These are phyloP conservation scores for Suhomyces sp. DNA, from an alignment of 805 yeast genomes.

Conservation along the genomic window DNA sequence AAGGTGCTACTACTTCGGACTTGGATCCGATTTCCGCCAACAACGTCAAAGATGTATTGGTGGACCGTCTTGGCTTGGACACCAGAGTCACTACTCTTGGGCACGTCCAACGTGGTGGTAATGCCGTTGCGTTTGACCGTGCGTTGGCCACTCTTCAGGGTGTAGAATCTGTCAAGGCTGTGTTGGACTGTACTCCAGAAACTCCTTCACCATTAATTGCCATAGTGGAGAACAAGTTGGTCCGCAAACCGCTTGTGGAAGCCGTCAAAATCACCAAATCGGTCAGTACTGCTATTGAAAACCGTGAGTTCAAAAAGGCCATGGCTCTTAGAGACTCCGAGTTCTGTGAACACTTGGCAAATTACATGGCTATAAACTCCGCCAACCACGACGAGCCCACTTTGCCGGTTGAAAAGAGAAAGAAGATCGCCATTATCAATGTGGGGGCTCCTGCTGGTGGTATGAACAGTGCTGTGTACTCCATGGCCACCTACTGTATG, in stretches of 20 bases:
- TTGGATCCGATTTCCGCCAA: conserved; percentile 77
- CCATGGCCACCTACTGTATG: conserved; percentile 86
- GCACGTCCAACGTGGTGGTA: conserved; percentile 98
- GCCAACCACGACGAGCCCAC: conserved; percentile 61
- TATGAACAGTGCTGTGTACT: conserved; percentile 85
- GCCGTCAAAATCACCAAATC: conserved; percentile 83
- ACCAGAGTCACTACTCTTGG: conserved; percentile 95
- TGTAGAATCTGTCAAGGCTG: conserved; percentile 95
- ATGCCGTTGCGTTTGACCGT: conserved; percentile 95
- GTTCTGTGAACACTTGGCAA: conserved; percentile 73
- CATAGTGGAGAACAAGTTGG: conserved; percentile 80
- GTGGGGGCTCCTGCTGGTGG: conserved; percentile 99
- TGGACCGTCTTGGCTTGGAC: conserved; percentile 75
- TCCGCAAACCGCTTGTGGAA: conserved; percentile 80
- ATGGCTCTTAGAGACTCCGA: conserved; percentile 85
- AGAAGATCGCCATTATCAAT: conserved; percentile 80
- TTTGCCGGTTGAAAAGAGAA: conserved; percentile 54
- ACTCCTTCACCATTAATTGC: conserved; percentile 96
- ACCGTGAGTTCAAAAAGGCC: conserved; percentile 80
- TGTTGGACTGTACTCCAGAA: conserved; percentile 79
- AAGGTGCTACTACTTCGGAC: conserved; percentile 88
- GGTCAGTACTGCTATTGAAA: conserved; percentile 86
- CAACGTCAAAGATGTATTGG: conserved; percentile 78
- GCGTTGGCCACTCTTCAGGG: conserved; percentile 92
- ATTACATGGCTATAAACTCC: conserved; percentile 67